phyloP scores from a whole-genome alignment of 306 rosid genomes.

The Castanopsis chinensis region DNA sequence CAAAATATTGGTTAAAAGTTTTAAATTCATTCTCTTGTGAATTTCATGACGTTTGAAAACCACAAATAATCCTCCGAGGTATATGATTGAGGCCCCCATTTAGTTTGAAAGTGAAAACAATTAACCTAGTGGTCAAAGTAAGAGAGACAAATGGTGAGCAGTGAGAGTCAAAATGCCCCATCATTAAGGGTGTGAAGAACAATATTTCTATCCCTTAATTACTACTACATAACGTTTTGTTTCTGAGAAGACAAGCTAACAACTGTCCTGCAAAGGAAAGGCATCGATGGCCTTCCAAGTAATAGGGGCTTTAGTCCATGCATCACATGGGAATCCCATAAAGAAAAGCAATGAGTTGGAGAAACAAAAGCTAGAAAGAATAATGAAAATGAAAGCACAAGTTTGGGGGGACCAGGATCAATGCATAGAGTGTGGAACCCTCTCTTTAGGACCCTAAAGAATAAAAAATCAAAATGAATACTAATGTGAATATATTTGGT shows the following conservation, averaged over 20 bases:
- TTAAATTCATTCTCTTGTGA: no score
- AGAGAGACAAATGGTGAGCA: no score
- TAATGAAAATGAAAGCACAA: slow-evolving; percentile 16
- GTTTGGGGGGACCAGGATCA: background rate
- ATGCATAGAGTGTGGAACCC: slow-evolving; percentile 20
- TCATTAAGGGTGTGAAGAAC: no score
- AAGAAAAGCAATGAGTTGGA: slow-evolving; percentile 11
- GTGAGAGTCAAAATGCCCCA: no score
- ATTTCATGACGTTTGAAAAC: no score
- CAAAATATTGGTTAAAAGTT: no score
- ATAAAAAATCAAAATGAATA: slow-evolving; percentile 8
- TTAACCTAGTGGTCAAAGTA: no score
- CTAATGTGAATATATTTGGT: slow-evolving; percentile 17
- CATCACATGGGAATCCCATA: slow-evolving; percentile 35
- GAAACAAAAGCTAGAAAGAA: slow-evolving; percentile 30
- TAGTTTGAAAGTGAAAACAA: no score
- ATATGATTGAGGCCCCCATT: no score
- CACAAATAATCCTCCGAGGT: no score
- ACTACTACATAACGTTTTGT: background rate
- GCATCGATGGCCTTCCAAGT: slow-evolving; percentile 15
- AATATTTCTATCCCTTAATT: background rate
- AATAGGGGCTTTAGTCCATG: slow-evolving; percentile 4
- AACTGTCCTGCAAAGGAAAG: slow-evolving; percentile 7
- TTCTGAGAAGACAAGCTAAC: slow-evolving; percentile 5
- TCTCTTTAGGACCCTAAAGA: background rate